Percentiles rank a stretch among this genome's conserved stretches.
phyloP scores from a whole-genome alignment of 352 stramenopile genomes.

The Phytopythium ostracodes region DNA sequence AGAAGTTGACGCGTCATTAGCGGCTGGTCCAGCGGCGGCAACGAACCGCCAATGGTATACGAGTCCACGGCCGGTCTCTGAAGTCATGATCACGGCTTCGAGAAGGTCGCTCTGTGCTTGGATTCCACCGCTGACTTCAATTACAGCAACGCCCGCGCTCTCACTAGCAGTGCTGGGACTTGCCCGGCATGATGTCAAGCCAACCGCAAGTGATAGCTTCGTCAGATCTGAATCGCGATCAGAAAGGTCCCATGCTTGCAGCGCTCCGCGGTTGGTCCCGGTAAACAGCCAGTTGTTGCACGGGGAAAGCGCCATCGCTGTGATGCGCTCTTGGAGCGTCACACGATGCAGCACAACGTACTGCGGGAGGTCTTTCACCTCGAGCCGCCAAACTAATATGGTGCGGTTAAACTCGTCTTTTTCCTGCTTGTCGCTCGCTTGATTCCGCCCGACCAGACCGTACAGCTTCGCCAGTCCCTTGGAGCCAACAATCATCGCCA shows the following conservation, averaged over 20 bases:
- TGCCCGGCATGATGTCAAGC: not conserved
- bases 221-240: constrained; percentile 12
- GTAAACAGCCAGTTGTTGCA: constrained; percentile 56
- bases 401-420: constrained; percentile 2
- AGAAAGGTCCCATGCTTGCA: constrained; percentile 58
- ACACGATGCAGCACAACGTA: constrained; percentile 23
- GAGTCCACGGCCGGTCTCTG: constrained; percentile 20
- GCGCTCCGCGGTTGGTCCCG: constrained; percentile 27
- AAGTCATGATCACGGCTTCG: constrained; percentile 30
- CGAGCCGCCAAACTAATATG: constrained; percentile 23
- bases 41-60: constrained; percentile 31
- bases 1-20: not conserved
- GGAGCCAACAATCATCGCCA: constrained; percentile 32
- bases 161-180: constrained; percentile 5
- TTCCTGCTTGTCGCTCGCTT: not conserved
- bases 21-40: not conserved
- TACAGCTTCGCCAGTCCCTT: constrained; percentile 30
- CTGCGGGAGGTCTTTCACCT: constrained; percentile 7
- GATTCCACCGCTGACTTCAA: not conserved
- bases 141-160: constrained; percentile 16
- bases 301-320: constrained; percentile 25
- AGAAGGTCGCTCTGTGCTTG: not conserved
- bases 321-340: constrained; percentile 27
- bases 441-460: constrained; percentile 14
- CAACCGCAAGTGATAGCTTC: not conserved